Evolutionary conservation across 2,329 filamentous ascomycete genomes (phyloP).

Genomic region (Apiospora phragmitis): DNA sequence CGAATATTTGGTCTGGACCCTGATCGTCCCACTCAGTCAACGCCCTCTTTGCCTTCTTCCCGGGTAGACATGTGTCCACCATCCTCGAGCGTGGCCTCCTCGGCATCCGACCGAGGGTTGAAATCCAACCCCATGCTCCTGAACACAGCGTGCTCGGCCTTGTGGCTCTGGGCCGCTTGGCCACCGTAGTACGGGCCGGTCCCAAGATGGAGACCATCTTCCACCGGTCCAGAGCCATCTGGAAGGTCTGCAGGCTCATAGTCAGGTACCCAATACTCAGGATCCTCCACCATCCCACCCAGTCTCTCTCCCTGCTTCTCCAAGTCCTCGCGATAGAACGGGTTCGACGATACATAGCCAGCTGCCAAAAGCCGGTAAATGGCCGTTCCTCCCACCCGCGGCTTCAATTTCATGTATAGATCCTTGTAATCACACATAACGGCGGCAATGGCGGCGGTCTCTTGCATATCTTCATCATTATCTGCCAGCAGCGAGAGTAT

Average conservation of each 20-base stretch:
- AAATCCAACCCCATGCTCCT: not conserved
- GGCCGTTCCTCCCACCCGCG: not conserved
- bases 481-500: not conserved
- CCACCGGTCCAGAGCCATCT: not conserved
- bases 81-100: not conserved
- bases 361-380: not conserved
- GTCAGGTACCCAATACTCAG: not conserved
- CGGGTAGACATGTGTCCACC: too few relatives aligned
- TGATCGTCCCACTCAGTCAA: too few relatives aligned
- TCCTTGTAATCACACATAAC: not conserved
- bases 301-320: not conserved
- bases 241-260: not conserved
- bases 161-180: not conserved
- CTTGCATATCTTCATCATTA: not conserved
- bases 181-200: not conserved
- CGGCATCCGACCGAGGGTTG: not conserved
- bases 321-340: not conserved
- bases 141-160: not conserved
- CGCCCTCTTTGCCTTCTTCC: too few relatives aligned
- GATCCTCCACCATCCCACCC: not conserved
- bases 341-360: not conserved
- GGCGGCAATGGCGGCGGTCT: not conserved
- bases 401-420: not conserved
- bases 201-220: not conserved
- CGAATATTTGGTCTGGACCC: too few relatives aligned